Evolutionary conservation across 2,329 filamentous ascomycete species (phyloP).

Genomic region (Curvularia lunata): DNA sequence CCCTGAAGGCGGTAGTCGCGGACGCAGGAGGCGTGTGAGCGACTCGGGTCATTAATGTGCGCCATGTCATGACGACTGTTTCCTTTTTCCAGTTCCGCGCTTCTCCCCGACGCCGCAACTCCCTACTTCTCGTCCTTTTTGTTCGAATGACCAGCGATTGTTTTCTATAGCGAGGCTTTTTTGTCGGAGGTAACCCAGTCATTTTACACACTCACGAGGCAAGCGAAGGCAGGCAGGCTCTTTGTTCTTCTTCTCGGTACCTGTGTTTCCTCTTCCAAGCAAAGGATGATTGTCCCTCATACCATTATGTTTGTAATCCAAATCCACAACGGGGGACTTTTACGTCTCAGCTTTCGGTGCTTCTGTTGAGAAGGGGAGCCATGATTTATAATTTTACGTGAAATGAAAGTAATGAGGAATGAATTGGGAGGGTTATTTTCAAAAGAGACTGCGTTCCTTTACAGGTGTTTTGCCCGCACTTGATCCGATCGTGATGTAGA

Average conservation of each 20-base stretch:
- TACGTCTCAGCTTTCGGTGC: neutral
- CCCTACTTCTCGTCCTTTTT: neutral
- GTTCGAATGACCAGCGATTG: neutral
- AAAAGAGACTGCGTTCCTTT: no score
- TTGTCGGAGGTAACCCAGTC: no score
- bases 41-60: constrained; percentile 16
- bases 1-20: constrained; percentile 81
- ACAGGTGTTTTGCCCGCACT: no score
- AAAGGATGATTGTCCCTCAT: neutral
- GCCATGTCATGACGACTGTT: neutral
- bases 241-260: neutral
- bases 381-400: neutral
- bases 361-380: neutral
- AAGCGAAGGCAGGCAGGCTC: neutral
- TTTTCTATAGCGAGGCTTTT: neutral
- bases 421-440: neutral
- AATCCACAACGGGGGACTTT: neutral
- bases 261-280: neutral
- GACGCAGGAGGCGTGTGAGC: constrained; percentile 71
- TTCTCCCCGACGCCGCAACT: neutral
- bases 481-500: no score
- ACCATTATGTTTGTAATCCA: neutral
- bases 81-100: neutral
- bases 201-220: no score
- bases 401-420: neutral